A percentile compares a stretch with the other conserved stretches of the same genome.
Conservation (phyloP, 1,139 yeast species). For the Zygoascus meyerae region DNA sequence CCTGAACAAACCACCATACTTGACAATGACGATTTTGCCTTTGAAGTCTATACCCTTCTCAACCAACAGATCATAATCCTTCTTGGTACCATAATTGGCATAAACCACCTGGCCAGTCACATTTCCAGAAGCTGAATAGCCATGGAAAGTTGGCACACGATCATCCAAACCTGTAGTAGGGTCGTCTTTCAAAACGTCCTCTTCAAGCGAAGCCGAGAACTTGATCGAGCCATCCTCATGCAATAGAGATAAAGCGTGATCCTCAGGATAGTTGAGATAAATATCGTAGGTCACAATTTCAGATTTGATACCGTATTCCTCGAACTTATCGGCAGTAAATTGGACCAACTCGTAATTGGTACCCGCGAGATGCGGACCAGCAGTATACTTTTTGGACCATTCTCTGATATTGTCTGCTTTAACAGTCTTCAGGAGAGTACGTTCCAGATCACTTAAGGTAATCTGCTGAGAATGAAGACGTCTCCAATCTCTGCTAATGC, state of each 20-base stretch:
- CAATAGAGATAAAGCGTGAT: conserved; percentile 45
- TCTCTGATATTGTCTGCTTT: conserved; percentile 26
- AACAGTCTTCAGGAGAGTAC: conserved; percentile 27
- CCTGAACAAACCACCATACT: conserved; percentile 56
- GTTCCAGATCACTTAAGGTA: conserved; percentile 30
- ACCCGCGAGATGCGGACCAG: conserved; percentile 68
- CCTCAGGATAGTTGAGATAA: conserved; percentile 56
- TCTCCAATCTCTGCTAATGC: conserved; percentile 75
- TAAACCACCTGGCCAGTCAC: conserved; percentile 54
- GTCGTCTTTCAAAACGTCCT: conserved; percentile 68
- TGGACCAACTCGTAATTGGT: conserved; percentile 56
- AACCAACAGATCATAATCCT: conserved; percentile 46
- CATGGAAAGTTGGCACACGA: conserved; percentile 57
- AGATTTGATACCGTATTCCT: conserved; percentile 53
- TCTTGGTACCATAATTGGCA: conserved; percentile 55
- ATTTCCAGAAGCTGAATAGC: conserved; percentile 64
- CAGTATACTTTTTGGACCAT: conserved; percentile 42
- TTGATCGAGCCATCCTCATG: conserved; percentile 34
- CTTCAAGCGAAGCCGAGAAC: conserved; percentile 61
- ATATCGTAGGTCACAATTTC: conserved; percentile 54
- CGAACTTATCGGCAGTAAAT: conserved; percentile 58
- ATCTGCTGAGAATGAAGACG: conserved; percentile 47
- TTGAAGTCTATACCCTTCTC: conserved; percentile 43
- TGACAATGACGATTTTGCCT: conserved; percentile 52
- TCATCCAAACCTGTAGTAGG: conserved; percentile 49